phyloP scores from a whole-genome alignment of 805 yeast genomes.

The Saturnispora saitoi region DNA sequence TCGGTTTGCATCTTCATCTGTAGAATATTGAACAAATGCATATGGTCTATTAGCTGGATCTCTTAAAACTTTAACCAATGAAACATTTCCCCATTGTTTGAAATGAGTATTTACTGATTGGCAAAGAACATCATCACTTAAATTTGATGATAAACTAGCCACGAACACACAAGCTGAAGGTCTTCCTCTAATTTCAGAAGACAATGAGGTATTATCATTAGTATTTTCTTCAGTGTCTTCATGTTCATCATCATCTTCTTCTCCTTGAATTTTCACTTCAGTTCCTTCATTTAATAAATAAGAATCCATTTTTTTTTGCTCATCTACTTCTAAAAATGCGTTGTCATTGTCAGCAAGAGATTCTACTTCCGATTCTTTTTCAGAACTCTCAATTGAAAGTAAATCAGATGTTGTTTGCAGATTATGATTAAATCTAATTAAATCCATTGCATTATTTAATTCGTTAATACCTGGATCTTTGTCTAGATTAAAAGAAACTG shows the following conservation, averaged over 20 bases:
- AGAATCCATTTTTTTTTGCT: neutral
- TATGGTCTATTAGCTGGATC: constrained; percentile 81
- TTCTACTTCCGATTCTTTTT: neutral
- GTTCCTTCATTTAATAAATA: neutral
- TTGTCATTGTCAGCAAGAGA: neutral
- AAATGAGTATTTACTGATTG: constrained; percentile 63
- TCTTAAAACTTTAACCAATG: constrained; percentile 71
- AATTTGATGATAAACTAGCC: constrained; percentile 65
- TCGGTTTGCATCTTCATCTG: constrained; percentile 55
- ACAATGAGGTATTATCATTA: constrained; percentile 9
- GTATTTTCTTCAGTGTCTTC: constrained; percentile 6
- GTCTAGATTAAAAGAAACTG: neutral
- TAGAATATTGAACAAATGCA: constrained; percentile 82
- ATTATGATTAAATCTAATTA: neutral
- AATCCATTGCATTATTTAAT: neutral
- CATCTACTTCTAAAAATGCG: constrained; percentile 1
- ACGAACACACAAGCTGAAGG: constrained; percentile 88
- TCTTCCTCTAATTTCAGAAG: constrained; percentile 37
- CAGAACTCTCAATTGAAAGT: neutral
- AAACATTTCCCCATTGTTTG: constrained; percentile 58
- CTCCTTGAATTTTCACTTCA: neutral
- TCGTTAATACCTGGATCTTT: neutral
- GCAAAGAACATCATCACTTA: constrained; percentile 64
- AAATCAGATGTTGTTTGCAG: neutral
- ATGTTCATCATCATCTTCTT: constrained; percentile 8